Evolutionary conservation across 1,284 basidiomycete species (phyloP), one percentile per base, ranked within the genome.

Genomic region (Irpex lacteus): DNA sequence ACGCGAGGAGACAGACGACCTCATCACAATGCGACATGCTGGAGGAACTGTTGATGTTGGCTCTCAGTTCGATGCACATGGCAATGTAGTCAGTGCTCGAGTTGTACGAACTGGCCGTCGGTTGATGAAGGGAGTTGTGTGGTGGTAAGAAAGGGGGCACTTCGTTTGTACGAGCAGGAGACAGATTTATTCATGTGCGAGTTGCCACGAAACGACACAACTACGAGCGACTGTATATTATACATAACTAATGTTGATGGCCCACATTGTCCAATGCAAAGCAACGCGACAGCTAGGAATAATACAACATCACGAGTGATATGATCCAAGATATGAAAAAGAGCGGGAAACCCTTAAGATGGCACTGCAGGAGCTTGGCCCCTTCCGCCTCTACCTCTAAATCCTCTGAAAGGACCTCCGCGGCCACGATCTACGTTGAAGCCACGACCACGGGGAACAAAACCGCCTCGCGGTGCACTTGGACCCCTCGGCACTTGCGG

Each of bases 101-200:
- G 88, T 90, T 9, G 81, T 89, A 36, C 76, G 89, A 60, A 91
- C 89, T 0, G 90, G 89, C 0, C 78, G 86, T 63, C 80, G 87
- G 68, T 71, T 91, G 68, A 91, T 91, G 88, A 84, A 83, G 67
- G 90, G 90, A 0, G 77, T 73, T 0, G 88, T 89, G 2, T 90
- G 84, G 82, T 89, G 86, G 84, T 89, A 56, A 36, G 21, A 73
- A 80, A 62, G 59, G 3, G 3, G 9, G 44, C 15, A 21, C 32
- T 49, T 40, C 60, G 13, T 56, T 19, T 32, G 15, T 8, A 40
- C n/a, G 15, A n/a, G 32, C 11, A 36, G 21, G 18, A 57, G 19
- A 11, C 32, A 58, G 53, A 15, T 13, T 13, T 36, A 58, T 58
- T 37, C 9, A 8, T 9, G 9, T n/a, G 15, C 34, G 36, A 15